Base-by-base conservation (phyloP, 1,139 yeast species). In the Pichia sp. region DNA sequence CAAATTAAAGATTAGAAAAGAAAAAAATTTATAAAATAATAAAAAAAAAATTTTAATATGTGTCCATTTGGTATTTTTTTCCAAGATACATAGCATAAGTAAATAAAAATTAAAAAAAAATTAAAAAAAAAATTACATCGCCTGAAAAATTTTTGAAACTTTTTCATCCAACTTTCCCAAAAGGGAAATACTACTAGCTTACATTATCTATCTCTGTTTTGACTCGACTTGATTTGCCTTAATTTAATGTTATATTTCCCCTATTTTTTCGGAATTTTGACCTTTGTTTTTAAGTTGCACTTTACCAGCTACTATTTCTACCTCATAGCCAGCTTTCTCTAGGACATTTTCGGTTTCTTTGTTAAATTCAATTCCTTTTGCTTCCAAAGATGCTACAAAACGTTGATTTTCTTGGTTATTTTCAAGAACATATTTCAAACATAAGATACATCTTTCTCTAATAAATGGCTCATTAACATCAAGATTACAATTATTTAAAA, bases 401-500 rank as follows among this genome's bases (percentile, higher is more conserved):
- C 71, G 69, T 63, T 92, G 97, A 59, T 90, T 92, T 40, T 67
- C 73, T 2, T 56, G 56, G 56, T 92, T 92, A 22, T 73, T 69
- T 29, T 77, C 74, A 25, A 92, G 64, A 30, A 89, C 63, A 49
- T 80, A 82, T 53, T 82, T 77, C 37, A 92, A 62, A 56, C 96
- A 87, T 11, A 90, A 65, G 30, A 92, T 84, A 2, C 96, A 76
- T 49, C 94, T 69, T 59, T 92, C 98, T 51, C 87, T 84, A 49
- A 92, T 82, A 58, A 73, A 89, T 0, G 97, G 97, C 57, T 92
- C 94, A 58, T 84, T 80, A 41, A 80, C 82, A 61, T 92, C 98
- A 40, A 92, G 81, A 35, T 83, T 76, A 65, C 97, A 89, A 54
- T 82, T 85, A 2, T 94, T 85, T 26, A 92, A 67, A 0, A 90